A percentile compares a stretch with the other conserved stretches of the same genome.
phyloP scores from a whole-genome alignment of 495 filamentous ascomycete genomes.

The Xylaria palmicola region DNA sequence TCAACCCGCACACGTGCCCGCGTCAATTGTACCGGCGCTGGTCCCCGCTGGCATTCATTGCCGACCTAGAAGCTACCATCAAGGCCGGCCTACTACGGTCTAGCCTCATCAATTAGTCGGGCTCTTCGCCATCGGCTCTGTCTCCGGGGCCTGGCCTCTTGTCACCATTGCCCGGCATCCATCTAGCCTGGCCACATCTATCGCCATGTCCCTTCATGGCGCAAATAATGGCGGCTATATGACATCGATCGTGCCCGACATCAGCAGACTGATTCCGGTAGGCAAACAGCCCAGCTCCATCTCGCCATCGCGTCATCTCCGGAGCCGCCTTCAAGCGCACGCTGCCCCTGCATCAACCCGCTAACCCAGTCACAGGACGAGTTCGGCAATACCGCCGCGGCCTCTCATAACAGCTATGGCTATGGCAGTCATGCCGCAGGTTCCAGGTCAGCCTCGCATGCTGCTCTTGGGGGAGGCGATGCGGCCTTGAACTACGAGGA shows the following conservation, averaged over 20 bases:
- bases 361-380: slow-evolving; percentile 10
- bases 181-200: background rate
- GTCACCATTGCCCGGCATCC: background rate
- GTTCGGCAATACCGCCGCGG: background rate
- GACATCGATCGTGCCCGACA: slow-evolving; percentile 21
- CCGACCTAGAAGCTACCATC: background rate
- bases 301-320: background rate
- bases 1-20: background rate
- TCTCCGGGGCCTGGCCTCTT: background rate
- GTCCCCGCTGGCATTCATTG: background rate
- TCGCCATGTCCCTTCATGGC: slow-evolving; percentile 3
- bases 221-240: slow-evolving; percentile 13
- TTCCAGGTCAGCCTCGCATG: slow-evolving; percentile 2
- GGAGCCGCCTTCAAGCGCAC: background rate
- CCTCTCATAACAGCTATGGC: slow-evolving; percentile 11
- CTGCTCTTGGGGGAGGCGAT: slow-evolving; percentile 2
- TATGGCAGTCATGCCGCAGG: slow-evolving; percentile 8
- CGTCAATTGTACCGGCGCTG: background rate
- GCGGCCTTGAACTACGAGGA: slow-evolving; percentile 24
- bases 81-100: background rate
- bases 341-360: background rate
- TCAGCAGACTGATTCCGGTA: slow-evolving; percentile 21
- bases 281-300: background rate
- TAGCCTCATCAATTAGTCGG: background rate
- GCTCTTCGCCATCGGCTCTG: background rate